phyloP scores from a whole-genome alignment of 805 yeast genomes.

The Debaryomyces castellii region DNA sequence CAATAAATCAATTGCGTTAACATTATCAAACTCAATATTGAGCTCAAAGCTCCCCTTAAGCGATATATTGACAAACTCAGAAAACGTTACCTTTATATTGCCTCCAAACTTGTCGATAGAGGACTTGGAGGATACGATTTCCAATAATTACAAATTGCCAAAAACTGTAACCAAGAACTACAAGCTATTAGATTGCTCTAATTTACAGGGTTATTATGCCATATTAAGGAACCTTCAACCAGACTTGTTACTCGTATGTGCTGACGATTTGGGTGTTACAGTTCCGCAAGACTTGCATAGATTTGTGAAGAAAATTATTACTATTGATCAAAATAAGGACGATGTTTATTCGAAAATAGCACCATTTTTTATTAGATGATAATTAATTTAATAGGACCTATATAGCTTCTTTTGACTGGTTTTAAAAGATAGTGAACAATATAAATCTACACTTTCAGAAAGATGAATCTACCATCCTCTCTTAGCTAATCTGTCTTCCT shows the following conservation, averaged over 20 bases:
- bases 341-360: conserved; percentile 14
- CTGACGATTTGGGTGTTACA: conserved; percentile 41
- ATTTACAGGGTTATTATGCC: conserved; percentile 40
- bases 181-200: conserved; percentile 38
- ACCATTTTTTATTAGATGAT: conserved; percentile 12
- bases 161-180: conserved; percentile 29
- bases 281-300: conserved; percentile 35
- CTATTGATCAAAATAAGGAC: conserved; percentile 16
- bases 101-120: conserved; percentile 43
- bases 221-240: conserved; percentile 40
- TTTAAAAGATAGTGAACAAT: neutral
- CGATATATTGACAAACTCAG: conserved; percentile 35
- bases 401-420: neutral
- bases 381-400: neutral
- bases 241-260: conserved; percentile 39
- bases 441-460: neutral
- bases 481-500: conserved; percentile 46
- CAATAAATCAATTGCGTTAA: conserved; percentile 38
- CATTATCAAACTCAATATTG: conserved; percentile 42
- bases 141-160: conserved; percentile 14
- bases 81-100: conserved; percentile 42
- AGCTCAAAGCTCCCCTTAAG: conserved; percentile 35
- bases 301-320: conserved; percentile 37
- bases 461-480: conserved; percentile 48
- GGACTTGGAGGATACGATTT: conserved; percentile 24